Evolutionary conservation across 2,329 filamentous ascomycete genomes (phyloP).

Genomic region (Aureobasidium sp.): DNA sequence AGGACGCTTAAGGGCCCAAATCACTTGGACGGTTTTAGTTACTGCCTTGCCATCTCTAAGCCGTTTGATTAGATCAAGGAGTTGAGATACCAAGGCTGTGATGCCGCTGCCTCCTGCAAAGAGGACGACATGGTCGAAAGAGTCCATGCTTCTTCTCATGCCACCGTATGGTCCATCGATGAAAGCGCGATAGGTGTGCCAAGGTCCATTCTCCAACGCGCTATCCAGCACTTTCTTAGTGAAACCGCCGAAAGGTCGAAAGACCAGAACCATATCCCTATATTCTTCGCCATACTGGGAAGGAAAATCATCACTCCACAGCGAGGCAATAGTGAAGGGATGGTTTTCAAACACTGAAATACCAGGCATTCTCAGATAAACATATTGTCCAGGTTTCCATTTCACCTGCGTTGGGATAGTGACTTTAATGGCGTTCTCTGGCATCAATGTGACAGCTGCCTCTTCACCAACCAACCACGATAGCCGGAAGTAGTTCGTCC

Average conservation of each 20-base stretch:
- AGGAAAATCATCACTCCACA: constrained; percentile 88
- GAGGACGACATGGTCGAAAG: constrained; percentile 88
- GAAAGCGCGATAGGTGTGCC: constrained; percentile 87
- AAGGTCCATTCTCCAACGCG: constrained; percentile 76
- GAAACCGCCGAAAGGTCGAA: constrained; percentile 86
- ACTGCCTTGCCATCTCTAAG: constrained; percentile 94
- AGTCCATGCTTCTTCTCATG: constrained; percentile 81
- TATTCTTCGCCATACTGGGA: constrained; percentile 85
- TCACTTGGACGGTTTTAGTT: constrained; percentile 79
- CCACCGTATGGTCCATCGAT: constrained; percentile 92
- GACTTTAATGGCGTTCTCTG: constrained; percentile 91
- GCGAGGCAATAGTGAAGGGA: constrained; percentile 87
- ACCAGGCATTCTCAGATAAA: constrained; percentile 89
- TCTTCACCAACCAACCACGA: constrained; percentile 87
- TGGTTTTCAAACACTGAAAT: constrained; percentile 89
- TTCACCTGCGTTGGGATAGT: constrained; percentile 88
- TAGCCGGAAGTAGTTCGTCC: constrained; percentile 70
- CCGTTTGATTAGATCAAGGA: constrained; percentile 89
- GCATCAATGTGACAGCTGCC: constrained; percentile 79
- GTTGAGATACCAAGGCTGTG: constrained; percentile 83
- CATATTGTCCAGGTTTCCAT: constrained; percentile 90
- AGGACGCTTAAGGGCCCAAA: constrained; percentile 88
- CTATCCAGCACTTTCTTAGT: constrained; percentile 78
- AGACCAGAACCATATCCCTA: constrained; percentile 82
- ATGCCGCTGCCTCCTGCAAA: constrained; percentile 93